Evolutionary conservation across 2,329 filamentous ascomycete genomes (phyloP).

Genomic region (Ophiostoma montium): DNA sequence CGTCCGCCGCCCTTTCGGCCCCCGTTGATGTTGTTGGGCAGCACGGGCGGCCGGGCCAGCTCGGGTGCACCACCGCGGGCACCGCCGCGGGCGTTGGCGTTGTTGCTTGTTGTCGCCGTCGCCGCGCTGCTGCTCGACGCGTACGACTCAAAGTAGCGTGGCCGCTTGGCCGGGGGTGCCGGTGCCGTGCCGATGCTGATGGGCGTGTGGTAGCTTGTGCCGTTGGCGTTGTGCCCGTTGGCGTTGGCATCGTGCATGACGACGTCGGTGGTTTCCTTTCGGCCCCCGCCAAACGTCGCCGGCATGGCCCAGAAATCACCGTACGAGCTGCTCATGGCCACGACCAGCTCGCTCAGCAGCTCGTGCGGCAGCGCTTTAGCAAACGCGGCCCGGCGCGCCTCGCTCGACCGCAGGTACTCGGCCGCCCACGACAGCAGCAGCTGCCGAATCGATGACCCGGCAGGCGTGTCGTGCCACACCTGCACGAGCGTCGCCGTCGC

Average conservation of each 20-base stretch:
- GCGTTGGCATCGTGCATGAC: not conserved
- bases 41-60: not conserved
- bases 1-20: not conserved
- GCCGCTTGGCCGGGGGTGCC: slow-evolving; percentile 22
- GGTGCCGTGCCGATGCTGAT: not conserved
- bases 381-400: slow-evolving; percentile 40
- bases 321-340: slow-evolving; percentile 39
- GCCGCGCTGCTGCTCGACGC: too few relatives aligned
- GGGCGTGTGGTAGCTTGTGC: not conserved
- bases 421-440: slow-evolving; percentile 48
- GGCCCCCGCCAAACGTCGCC: not conserved
- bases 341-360: slow-evolving; percentile 47
- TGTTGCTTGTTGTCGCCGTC: too few relatives aligned
- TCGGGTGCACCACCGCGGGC: not conserved
- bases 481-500: slow-evolving; percentile 43
- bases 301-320: slow-evolving; percentile 22
- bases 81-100: not conserved
- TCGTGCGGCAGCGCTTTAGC: slow-evolving; percentile 47
- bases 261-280: too few relatives aligned
- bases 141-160: slow-evolving; percentile 25
- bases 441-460: slow-evolving; percentile 43
- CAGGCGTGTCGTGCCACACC: slow-evolving; percentile 48
- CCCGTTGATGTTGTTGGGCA: not conserved
- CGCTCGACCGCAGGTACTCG: slow-evolving; percentile 46
- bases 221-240: not conserved